A percentile compares a stretch with the other conserved stretches of the same genome.
phyloP scores from a whole-genome alignment of 2,329 filamentous ascomycete genomes.

The Ascomycota sp. region DNA sequence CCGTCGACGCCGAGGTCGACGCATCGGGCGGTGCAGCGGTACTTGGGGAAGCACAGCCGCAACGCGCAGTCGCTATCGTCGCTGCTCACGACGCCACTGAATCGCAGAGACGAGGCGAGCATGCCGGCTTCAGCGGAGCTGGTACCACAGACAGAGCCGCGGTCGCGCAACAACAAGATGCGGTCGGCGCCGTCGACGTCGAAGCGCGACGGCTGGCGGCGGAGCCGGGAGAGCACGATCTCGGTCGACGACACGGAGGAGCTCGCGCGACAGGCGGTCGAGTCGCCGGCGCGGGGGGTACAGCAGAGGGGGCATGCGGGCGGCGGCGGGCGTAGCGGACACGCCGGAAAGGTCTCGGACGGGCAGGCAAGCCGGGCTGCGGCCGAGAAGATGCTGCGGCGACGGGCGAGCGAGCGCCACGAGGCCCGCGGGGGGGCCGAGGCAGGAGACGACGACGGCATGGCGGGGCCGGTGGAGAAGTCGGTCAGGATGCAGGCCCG shows the following conservation, averaged over 20 bases:
- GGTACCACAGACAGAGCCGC: slow-evolving; percentile 37
- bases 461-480: slow-evolving; percentile 21
- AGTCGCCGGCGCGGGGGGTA: slow-evolving; percentile 33
- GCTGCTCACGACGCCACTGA: slow-evolving; percentile 54
- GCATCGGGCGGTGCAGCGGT: slow-evolving; percentile 24
- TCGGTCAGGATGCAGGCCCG: slow-evolving; percentile 29
- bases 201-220: slow-evolving; percentile 19
- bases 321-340: slow-evolving; percentile 4
- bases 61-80: slow-evolving; percentile 72
- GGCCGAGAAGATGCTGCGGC: slow-evolving; percentile 49
- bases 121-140: slow-evolving; percentile 44
- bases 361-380: slow-evolving; percentile 65
- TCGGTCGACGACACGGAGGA: slow-evolving; percentile 45
- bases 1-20: slow-evolving; percentile 44
- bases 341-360: slow-evolving; percentile 35
- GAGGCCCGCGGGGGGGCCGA: slow-evolving; percentile 23
- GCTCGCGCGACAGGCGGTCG: slow-evolving; percentile 31
- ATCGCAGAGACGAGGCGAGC: slow-evolving; percentile 25
- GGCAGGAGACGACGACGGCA: slow-evolving; percentile 22
- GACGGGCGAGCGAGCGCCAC: slow-evolving; percentile 27
- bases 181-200: slow-evolving; percentile 26
- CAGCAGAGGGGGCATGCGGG: slow-evolving; percentile 14
- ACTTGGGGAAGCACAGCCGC: slow-evolving; percentile 44
- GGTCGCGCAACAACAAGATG: slow-evolving; percentile 19
- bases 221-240: slow-evolving; percentile 71